These are phyloP conservation scores for Vicia faba DNA, from an alignment of 306 rosid genomes.

Conservation along the genomic window DNA sequence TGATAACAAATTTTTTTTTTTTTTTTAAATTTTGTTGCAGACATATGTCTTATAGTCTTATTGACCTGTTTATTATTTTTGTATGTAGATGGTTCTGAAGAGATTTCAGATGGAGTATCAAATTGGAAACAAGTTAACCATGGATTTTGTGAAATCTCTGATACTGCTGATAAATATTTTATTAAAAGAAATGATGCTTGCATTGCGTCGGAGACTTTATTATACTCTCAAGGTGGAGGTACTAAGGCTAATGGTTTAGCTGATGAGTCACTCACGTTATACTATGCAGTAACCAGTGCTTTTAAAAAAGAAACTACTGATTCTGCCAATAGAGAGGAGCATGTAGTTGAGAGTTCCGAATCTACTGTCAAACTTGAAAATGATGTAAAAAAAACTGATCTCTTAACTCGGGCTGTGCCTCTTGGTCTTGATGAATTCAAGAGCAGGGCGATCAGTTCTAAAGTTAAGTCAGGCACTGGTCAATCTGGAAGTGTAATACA, in stretches of 20 bases:
- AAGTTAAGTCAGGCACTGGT: slow-evolving; percentile 57
- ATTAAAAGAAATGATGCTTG: slow-evolving; percentile 31
- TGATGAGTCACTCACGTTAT: slow-evolving; percentile 39
- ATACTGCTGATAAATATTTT: slow-evolving; percentile 28
- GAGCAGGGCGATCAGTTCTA: slow-evolving; percentile 71
- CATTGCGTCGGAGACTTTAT: slow-evolving; percentile 38
- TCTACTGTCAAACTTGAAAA: slow-evolving; percentile 51
- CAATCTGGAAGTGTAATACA: slow-evolving; percentile 63
- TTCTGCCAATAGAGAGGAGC: slow-evolving; percentile 41
- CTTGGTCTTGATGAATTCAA: slow-evolving; percentile 94
- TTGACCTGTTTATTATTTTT: slow-evolving; percentile 29
- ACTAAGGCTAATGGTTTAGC: slow-evolving; percentile 37
- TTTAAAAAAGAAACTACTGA: slow-evolving; percentile 35
- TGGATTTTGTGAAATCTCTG: slow-evolving; percentile 43
- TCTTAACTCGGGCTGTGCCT: slow-evolving; percentile 58
- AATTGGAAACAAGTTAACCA: slow-evolving; percentile 57
- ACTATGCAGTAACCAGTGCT: slow-evolving; percentile 29
- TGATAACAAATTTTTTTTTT: neutral
- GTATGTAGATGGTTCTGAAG: slow-evolving; percentile 54
- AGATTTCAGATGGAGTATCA: slow-evolving; percentile 47
- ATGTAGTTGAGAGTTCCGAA: slow-evolving; percentile 42
- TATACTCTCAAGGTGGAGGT: slow-evolving; percentile 38
- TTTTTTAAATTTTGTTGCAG: neutral
- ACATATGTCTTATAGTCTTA: slow-evolving; percentile 31
- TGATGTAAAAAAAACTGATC: slow-evolving; percentile 55